Conservation (phyloP, 2,329 filamentous ascomycete species). For the Arthrobotrys sinensis region DNA sequence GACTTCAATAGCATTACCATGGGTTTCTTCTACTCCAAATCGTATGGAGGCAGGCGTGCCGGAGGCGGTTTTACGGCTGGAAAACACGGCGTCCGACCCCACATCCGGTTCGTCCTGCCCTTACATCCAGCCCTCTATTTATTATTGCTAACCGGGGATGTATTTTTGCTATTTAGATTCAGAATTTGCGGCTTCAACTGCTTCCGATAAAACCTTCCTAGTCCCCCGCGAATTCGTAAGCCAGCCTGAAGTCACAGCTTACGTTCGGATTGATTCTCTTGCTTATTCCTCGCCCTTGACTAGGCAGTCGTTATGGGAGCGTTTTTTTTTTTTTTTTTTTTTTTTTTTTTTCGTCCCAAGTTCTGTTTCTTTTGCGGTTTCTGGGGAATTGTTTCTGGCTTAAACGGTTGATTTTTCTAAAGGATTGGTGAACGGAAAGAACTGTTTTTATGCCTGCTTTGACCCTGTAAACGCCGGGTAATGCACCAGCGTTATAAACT, state of each 20-base stretch:
- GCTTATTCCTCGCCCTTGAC: slow-evolving; percentile 10
- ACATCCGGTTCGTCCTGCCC: slow-evolving; percentile 53
- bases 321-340: slow-evolving; percentile 4
- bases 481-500: slow-evolving; percentile 31
- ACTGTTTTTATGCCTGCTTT: slow-evolving; percentile 25
- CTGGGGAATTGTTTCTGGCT: slow-evolving; percentile 13
- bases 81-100: slow-evolving; percentile 62
- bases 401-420: slow-evolving; percentile 14
- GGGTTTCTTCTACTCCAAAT: slow-evolving; percentile 63
- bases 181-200: slow-evolving; percentile 64
- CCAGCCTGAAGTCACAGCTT: slow-evolving; percentile 8
- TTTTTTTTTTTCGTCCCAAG: slow-evolving; percentile 16
- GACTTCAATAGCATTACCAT: slow-evolving; percentile 34
- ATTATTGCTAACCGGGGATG: slow-evolving; percentile 18
- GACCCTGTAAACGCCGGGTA: slow-evolving; percentile 43
- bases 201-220: slow-evolving; percentile 61
- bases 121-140: slow-evolving; percentile 10
- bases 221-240: slow-evolving; percentile 16
- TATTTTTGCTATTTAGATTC: slow-evolving; percentile 48
- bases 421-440: slow-evolving; percentile 25
- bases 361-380: slow-evolving; percentile 33
- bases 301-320: slow-evolving; percentile 14
- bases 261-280: slow-evolving; percentile 21
- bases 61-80: slow-evolving; percentile 63
- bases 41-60: slow-evolving; percentile 62